phyloP scores from a whole-genome alignment of 768 basidiomycete species.

The Leccinum rimulosum region DNA sequence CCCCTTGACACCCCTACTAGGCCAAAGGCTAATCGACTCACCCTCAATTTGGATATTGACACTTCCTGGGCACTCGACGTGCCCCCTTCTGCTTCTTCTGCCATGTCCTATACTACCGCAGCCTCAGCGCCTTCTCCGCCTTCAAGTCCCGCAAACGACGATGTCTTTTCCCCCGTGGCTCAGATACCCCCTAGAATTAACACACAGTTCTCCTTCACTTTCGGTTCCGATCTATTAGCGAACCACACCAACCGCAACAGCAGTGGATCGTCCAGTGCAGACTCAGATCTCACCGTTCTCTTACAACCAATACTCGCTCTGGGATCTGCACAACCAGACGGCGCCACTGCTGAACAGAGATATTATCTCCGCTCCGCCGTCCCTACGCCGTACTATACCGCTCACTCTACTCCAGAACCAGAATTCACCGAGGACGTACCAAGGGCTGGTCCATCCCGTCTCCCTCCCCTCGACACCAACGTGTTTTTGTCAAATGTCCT shows the following conservation, averaged over 20 bases:
- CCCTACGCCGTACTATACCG: constrained; percentile 34
- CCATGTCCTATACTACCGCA: constrained; percentile 25
- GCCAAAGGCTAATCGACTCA: constrained; percentile 10
- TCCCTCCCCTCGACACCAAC: constrained; percentile 23
- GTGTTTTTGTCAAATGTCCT: constrained; percentile 5
- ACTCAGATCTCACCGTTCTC: constrained; percentile 23
- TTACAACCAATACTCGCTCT: constrained; percentile 9
- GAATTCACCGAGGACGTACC: constrained; percentile 12
- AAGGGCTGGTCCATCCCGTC: constrained; percentile 28
- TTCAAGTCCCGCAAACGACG: constrained; percentile 12
- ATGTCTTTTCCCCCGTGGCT: constrained; percentile 6
- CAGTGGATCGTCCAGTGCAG: constrained; percentile 15
- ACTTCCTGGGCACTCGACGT: constrained; percentile 16
- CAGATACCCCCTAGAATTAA: constrained; percentile 5
- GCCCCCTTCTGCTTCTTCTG: constrained; percentile 16
- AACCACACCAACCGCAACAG: neutral
- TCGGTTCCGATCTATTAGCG: constrained; percentile 9
- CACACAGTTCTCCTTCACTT: constrained; percentile 9
- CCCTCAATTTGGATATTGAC: constrained; percentile 25
- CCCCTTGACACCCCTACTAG: constrained; percentile 9
- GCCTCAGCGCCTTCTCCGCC: constrained; percentile 9
- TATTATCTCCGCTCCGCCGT: constrained; percentile 21
- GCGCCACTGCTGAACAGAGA: constrained; percentile 11
- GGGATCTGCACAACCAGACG: constrained; percentile 14
- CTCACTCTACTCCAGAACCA: constrained; percentile 32